These are phyloP conservation scores for Pleurotus ostreatus DNA, from an alignment of 768 basidiomycete genomes.

Conservation along the genomic window DNA sequence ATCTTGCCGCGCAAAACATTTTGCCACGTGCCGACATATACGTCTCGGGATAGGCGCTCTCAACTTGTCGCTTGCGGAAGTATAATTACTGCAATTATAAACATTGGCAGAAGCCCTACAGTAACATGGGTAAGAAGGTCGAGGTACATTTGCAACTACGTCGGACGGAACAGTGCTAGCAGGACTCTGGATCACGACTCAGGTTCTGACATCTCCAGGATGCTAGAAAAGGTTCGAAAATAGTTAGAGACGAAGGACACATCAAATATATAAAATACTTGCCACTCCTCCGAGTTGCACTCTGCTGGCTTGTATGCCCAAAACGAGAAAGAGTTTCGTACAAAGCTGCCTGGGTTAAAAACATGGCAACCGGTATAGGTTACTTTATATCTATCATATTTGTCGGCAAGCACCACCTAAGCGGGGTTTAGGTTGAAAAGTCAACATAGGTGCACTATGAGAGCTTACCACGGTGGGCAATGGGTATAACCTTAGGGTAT, in stretches of 20 bases:
- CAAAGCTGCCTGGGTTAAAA: slow-evolving; percentile 94
- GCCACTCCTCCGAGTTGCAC: slow-evolving; percentile 84
- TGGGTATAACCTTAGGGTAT: slow-evolving; percentile 88
- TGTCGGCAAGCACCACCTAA: slow-evolving; percentile 91
- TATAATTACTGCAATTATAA: too few relatives aligned
- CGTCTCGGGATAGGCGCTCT: too few relatives aligned
- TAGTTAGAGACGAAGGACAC: too few relatives aligned
- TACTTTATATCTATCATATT: slow-evolving; percentile 92
- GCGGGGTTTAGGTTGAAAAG: neutral
- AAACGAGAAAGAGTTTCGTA: slow-evolving; percentile 79
- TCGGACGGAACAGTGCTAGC: too few relatives aligned
- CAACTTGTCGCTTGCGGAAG: too few relatives aligned
- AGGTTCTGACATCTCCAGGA: too few relatives aligned
- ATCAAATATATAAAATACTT: slow-evolving; percentile 12
- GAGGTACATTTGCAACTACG: too few relatives aligned
- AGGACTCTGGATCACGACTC: too few relatives aligned
- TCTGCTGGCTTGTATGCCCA: slow-evolving; percentile 88
- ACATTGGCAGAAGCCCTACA: too few relatives aligned
- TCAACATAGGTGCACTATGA: neutral
- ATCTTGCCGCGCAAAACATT: neutral
- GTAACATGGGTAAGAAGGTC: too few relatives aligned
- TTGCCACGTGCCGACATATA: neutral
- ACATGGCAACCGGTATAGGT: slow-evolving; percentile 99
- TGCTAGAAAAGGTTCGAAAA: too few relatives aligned
- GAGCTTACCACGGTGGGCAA: slow-evolving; percentile 80